A percentile compares a stretch with the other conserved stretches of the same genome.
These are phyloP conservation scores for Pythium dissimile DNA, from an alignment of 352 stramenopile genomes.

Conservation along the genomic window DNA sequence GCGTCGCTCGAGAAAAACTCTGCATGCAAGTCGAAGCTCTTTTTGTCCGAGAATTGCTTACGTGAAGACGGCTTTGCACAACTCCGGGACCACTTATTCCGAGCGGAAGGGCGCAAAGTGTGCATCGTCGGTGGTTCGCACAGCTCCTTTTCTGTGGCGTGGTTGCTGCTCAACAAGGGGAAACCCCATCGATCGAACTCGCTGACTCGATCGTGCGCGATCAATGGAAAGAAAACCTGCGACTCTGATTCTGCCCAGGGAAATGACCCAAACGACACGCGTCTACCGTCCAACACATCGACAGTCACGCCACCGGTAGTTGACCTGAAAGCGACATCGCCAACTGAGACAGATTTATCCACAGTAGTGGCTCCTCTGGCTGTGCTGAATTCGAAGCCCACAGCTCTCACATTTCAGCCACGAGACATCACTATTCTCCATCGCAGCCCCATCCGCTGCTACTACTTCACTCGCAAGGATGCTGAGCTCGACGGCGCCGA, in stretches of 20 bases:
- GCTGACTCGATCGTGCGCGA: not conserved
- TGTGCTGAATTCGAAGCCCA: not conserved
- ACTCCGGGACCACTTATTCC: conserved; percentile 43
- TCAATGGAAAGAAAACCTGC: not conserved
- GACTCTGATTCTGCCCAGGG: not conserved
- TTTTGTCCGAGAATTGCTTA: conserved; percentile 62
- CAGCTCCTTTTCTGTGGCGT: conserved; percentile 82
- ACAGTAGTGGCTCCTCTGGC: not conserved
- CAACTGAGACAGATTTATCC: too few species aligned
- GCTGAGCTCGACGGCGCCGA: conserved; percentile 67
- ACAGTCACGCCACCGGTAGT: too few species aligned
- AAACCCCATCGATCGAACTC: conserved; percentile 10
- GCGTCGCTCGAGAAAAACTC: conserved; percentile 31
- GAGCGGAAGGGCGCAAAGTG: conserved; percentile 50
- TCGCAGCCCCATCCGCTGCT: conserved; percentile 71
- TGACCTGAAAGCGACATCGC: too few species aligned
- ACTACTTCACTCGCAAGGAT: conserved; percentile 74
- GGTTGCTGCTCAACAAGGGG: conserved; percentile 72
- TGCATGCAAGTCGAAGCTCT: conserved; percentile 49
- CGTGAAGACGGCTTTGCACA: conserved; percentile 53
- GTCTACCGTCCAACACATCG: too few species aligned
- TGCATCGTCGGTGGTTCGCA: conserved; percentile 83
- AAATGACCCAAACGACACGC: too few species aligned
- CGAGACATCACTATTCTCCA: conserved; percentile 84
- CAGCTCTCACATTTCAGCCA: conserved; percentile 35